phyloP scores from a whole-genome alignment of 352 stramenopile genomes.

The Phytopythium cucurbitacearum region DNA sequence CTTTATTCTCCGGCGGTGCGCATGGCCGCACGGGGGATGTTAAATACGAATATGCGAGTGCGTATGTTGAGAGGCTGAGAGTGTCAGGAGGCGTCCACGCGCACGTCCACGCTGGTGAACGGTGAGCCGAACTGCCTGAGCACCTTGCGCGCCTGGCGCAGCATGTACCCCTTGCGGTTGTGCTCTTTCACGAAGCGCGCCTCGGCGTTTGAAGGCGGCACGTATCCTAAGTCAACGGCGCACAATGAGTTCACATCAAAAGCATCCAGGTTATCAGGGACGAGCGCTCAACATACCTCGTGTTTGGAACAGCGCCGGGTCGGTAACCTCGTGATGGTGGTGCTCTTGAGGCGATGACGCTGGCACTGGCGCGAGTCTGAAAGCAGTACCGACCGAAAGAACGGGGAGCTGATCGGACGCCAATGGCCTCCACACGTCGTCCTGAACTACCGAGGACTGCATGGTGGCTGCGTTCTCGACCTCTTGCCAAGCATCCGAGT shows the following conservation, averaged over 20 bases:
- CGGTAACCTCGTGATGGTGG: too few relatives aligned
- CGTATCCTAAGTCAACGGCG: constrained; percentile 8
- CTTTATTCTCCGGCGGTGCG: not conserved
- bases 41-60: too few relatives aligned
- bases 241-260: not conserved
- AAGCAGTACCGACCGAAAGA: too few relatives aligned
- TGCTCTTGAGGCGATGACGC: too few relatives aligned
- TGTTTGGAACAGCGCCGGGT: too few relatives aligned
- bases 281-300: too few relatives aligned
- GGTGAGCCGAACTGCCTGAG: constrained; percentile 19
- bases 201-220: not conserved
- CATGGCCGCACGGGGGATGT: not conserved
- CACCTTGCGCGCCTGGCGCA: constrained; percentile 54
- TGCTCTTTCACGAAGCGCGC: constrained; percentile 48
- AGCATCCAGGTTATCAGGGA: not conserved
- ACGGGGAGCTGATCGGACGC: too few relatives aligned
- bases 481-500: not conserved
- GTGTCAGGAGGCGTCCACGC: too few relatives aligned
- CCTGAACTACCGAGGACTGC: not conserved
- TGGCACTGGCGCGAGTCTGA: too few relatives aligned
- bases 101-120: constrained; percentile 20
- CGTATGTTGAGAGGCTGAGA: too few relatives aligned
- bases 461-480: not conserved
- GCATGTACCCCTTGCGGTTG: constrained; percentile 66
- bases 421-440: not conserved